These are phyloP conservation scores for Endotrypanum monterogeii DNA, from an alignment of 208 protist species.

Conservation along the genomic window DNA sequence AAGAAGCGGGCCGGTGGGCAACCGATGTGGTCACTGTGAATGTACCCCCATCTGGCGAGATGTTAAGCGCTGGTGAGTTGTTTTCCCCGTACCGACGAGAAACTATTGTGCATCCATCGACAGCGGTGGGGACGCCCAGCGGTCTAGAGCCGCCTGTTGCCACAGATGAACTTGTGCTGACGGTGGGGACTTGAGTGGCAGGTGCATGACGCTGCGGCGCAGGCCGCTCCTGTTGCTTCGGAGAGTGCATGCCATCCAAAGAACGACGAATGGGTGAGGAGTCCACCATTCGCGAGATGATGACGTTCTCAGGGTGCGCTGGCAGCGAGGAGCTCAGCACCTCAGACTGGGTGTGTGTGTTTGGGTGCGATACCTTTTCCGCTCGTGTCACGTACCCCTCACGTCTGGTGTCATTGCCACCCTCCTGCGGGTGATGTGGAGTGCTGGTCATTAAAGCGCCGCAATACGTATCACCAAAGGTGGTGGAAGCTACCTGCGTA, in stretches of 20 bases:
- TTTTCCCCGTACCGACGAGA: conserved; percentile 16
- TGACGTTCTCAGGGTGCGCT: not conserved
- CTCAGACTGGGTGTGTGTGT: conserved; percentile 3
- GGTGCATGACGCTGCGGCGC: not conserved
- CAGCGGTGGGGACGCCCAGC: not conserved
- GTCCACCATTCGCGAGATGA: not conserved
- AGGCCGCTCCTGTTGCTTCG: not conserved
- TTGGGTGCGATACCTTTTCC: not conserved
- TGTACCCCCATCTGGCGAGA: conserved; percentile 3
- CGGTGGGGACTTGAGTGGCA: not conserved
- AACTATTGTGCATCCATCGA: conserved; percentile 4
- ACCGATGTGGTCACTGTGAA: not conserved
- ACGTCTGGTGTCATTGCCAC: not conserved
- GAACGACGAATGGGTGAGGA: not conserved
- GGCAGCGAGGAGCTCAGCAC: not conserved
- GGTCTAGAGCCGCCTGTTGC: not conserved
- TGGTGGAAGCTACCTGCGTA: not conserved
- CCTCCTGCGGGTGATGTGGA: not conserved
- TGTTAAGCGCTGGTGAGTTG: conserved; percentile 11
- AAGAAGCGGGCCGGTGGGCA: not conserved
- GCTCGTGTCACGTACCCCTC: not conserved
- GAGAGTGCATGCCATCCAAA: not conserved
- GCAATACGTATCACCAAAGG: not conserved
- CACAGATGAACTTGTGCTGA: not conserved
- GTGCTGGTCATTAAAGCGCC: not conserved